Evolutionary conservation across 1,284 basidiomycete genomes (phyloP), one percentile per base, ranked within the genome.

Genomic region (Tetrapyrgos nigripes): DNA sequence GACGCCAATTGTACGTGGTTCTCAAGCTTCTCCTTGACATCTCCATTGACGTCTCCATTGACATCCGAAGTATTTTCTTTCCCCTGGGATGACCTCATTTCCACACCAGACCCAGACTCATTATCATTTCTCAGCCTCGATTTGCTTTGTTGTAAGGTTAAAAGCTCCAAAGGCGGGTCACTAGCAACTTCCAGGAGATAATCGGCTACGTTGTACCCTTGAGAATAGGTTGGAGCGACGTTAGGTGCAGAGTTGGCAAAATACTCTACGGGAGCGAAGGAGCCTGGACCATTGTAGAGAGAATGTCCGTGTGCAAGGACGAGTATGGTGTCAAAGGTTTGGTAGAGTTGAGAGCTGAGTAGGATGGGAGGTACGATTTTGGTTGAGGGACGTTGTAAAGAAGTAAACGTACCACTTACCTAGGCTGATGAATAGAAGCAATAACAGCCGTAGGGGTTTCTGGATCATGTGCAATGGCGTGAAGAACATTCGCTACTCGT

Each of bases 151-250:
- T 78, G 70, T 70, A 17, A 40, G 17, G 37, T 17, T n/a, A 83
- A 82, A 1, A 86, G 68, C 27, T 68, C 73, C 4, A 80, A 74
- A 10, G 83, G 80, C 27, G 84, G 79, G 47, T 87, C 86, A 64
- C 85, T 91, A 1, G 94, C 93, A 50, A 96, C 82, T 63, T 96
- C 94, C 13, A 97, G 80, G 14, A 96, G 81, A 68, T 94, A 91
- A 71, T 97, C 94, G 0, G 94, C 94, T 17, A 96, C 83, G 64
- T 96, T 97, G 77, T 95, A 94, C 0, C 92, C 93, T 44, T 85
- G 78, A 11, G 82, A 83, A 58, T 84, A 87, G 21, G 78, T 79
- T 28, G 48, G 55, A 17, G 48, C 37, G 31, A 81, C 14, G 70
- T 61, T 23, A 74, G 74, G 10, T 75, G 70, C 75, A 0, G 63